Conservation (phyloP, 2,329 filamentous ascomycete genomes). For the Coniochaeta prunicola region DNA sequence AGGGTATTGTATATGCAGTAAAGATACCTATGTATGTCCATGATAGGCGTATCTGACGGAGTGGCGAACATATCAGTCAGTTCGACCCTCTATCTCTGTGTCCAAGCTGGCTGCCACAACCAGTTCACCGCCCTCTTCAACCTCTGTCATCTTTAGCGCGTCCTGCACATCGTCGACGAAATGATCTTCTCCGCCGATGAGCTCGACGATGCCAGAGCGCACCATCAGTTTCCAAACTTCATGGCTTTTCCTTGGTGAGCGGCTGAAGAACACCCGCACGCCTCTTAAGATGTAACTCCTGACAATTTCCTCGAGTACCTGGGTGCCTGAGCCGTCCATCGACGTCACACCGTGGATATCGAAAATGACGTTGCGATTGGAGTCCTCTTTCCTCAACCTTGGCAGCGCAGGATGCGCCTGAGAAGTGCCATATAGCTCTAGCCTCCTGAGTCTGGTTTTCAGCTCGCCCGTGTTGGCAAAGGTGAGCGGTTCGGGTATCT, state of each 20-base stretch:
- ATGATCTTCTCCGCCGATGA: slow-evolving; percentile 68
- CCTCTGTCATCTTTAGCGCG: slow-evolving; percentile 73
- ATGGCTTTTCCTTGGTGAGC: slow-evolving; percentile 39
- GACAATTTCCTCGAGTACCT: slow-evolving; percentile 88
- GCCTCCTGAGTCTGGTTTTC: slow-evolving; percentile 70
- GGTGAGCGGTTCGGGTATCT: slow-evolving; percentile 92
- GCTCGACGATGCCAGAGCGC: slow-evolving; percentile 75
- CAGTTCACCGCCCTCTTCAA: slow-evolving; percentile 43
- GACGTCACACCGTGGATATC: slow-evolving; percentile 96
- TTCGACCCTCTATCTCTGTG: neutral
- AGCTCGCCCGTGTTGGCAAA: slow-evolving; percentile 96
- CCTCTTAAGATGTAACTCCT: slow-evolving; percentile 67
- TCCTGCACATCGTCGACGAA: slow-evolving; percentile 82
- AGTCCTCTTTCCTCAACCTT: slow-evolving; percentile 65
- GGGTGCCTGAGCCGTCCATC: slow-evolving; percentile 86
- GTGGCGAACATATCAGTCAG: neutral
- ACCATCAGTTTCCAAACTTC: slow-evolving; percentile 67
- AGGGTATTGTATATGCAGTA: neutral
- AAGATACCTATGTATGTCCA: neutral
- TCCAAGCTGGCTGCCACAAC: neutral
- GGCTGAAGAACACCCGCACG: slow-evolving; percentile 69
- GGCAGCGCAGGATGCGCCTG: slow-evolving; percentile 83
- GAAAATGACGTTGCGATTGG: slow-evolving; percentile 90
- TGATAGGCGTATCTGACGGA: neutral
- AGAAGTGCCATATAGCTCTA: slow-evolving; percentile 86